These are phyloP conservation scores for Metschnikowia koreensis DNA, from an alignment of 805 yeast genomes.

Conservation along the genomic window DNA sequence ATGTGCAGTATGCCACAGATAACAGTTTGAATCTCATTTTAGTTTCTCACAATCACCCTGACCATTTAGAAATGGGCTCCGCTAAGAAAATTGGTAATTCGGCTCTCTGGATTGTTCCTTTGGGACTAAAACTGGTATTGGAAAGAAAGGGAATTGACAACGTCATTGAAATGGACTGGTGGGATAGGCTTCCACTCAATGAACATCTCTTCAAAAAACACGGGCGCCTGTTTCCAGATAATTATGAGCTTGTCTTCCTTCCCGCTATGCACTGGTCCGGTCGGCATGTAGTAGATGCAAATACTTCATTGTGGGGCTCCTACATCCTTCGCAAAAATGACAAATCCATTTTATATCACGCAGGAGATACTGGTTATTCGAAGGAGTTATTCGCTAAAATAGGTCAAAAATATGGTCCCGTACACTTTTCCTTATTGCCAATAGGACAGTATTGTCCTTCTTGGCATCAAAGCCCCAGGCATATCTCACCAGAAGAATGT, in stretches of 20 bases:
- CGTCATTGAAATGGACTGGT: conserved; percentile 85
- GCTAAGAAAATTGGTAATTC: conserved; percentile 51
- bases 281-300: conserved; percentile 73
- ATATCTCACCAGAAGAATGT: conserved; percentile 79
- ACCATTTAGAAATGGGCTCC: conserved; percentile 74
- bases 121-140: conserved; percentile 65
- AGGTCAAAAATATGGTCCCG: conserved; percentile 57
- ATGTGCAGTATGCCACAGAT: conserved; percentile 51
- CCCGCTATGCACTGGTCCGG: conserved; percentile 99
- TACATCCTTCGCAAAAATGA: conserved; percentile 67
- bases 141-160: conserved; percentile 57
- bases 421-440: conserved; percentile 69
- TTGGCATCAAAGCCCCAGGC: conserved; percentile 92
- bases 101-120: conserved; percentile 82
- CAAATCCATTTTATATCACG: conserved; percentile 77
- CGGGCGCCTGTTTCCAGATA: conserved; percentile 33
- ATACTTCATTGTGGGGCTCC: conserved; percentile 85
- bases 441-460: conserved; percentile 95
- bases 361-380: conserved; percentile 94
- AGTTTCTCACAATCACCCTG: conserved; percentile 95
- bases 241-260: conserved; percentile 78
- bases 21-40: conserved; percentile 63
- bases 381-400: conserved; percentile 68
- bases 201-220: conserved; percentile 39
- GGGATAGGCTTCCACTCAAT: conserved; percentile 55